Base-by-base conservation (phyloP, 2,329 filamentous ascomycete genomes). In the Colletotrichum gloeosporioides region DNA sequence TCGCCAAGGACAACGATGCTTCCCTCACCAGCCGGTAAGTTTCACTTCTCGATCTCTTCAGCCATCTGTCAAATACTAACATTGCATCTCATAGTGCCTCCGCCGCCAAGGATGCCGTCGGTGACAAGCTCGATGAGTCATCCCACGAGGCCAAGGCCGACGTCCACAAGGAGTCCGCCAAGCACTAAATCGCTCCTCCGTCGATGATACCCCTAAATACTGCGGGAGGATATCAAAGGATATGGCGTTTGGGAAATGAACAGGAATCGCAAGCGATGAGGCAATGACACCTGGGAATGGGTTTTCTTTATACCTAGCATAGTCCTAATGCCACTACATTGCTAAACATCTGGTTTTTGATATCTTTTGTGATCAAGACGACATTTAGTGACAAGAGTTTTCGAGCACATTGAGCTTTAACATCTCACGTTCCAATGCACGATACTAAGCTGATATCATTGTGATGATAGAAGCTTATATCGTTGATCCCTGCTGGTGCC, bases 1-100 rank as follows among this genome's bases (percentile, higher is more conserved):
- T 92, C 79, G 92, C 92, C 84, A 93, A 94, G 89, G 91, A 92
- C 83, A 84, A 80, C 83, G 86, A 92, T 82, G 88, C 88, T 77
- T 78, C 80, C 79, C 8, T 92, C 74, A 82, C 85, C 82, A 92
- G 89, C 82, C 92, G 92, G 88, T 90, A 84, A 83, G 87, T 64
- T 55, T 59, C 5, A 1, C 4, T 44, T 6, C 32, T 27, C n/a
- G 2, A n/a, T 4, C 2, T 12, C 27, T 9, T 5, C 3, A 8
- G 6, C 1, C 6, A 12, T 5, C 16, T 27, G 16, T 1, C 27
- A 4, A 25, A 2, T 76, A 7, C 77, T 87, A 83, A 88, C n/a
- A 53, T 55, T 18, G 0, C 0, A 25, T 12, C 36, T 53, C 76
- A 18, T n/a, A 89, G 88, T 77, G 84, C 85, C 77, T 84, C 84